These are phyloP conservation scores for Thermothelomyces thermophilus DNA, from an alignment of 2,329 filamentous ascomycete species.

Conservation along the genomic window DNA sequence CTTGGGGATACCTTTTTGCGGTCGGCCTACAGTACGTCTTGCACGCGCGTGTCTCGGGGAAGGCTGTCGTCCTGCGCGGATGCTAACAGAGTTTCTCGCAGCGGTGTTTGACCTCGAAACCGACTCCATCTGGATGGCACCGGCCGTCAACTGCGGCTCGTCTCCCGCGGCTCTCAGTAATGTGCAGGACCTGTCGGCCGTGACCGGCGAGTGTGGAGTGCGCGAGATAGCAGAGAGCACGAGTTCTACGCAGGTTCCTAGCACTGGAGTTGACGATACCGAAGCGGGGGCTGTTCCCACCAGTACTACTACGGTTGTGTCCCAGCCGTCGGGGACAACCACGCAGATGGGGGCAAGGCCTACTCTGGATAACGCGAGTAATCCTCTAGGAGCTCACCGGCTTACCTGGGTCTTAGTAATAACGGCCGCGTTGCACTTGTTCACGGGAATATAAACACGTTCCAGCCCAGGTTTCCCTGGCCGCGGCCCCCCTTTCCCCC, in stretches of 20 bases:
- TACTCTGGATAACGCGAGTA: background rate
- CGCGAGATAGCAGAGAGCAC: conserved; percentile 4
- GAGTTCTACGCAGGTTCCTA: conserved; percentile 4
- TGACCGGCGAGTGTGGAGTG: conserved; percentile 24
- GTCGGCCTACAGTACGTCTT: conserved; percentile 44
- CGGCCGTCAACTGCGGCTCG: conserved; percentile 45
- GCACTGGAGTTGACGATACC: background rate
- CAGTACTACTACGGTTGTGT: background rate
- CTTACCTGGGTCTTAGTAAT: background rate
- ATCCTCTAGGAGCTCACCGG: background rate
- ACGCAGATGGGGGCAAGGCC: background rate
- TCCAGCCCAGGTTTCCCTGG: background rate
- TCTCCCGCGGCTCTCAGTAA: conserved; percentile 36
- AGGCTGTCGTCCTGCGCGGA: background rate
- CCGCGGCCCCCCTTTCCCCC: too few species aligned
- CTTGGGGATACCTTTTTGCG: conserved; percentile 54
- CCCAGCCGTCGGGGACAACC: background rate
- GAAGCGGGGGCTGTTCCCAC: background rate
- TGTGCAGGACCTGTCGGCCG: conserved; percentile 25
- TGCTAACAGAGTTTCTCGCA: background rate
- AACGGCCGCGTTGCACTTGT: background rate
- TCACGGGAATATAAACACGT: background rate
- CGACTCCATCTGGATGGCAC: conserved; percentile 43
- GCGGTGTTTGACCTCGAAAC: conserved; percentile 48
- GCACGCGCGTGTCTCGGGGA: too few species aligned